Evolutionary conservation across 192 early-diverging fungal genomes (phyloP), one percentile per base, ranked within the genome.

Genomic region (Coemansia sp.): DNA sequence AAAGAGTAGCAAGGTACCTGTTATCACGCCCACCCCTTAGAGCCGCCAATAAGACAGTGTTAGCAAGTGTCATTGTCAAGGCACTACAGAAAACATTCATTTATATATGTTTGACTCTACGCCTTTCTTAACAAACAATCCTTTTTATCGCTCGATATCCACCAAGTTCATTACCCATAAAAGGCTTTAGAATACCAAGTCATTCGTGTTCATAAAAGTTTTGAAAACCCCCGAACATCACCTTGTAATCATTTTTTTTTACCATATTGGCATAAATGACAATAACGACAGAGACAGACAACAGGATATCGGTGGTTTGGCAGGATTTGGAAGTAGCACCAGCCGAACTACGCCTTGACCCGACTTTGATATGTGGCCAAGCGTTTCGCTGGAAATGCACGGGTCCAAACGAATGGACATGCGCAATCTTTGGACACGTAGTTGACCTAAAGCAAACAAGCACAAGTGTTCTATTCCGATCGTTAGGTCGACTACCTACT

Each of bases 301-400:
- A 64, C 28, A n/a, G 37, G 4, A 39, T 16, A 17, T 11, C 35
- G 35, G 37, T 60, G 58, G 35, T 7, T n/a, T 89, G 88, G 89
- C 58, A 47, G 11, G 82, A 88, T 69, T 73, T 91, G 3, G 17
- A 69, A 6, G 69, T 89, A 2, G 50, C 76, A 0, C 88, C 90
- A 7, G 71, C 69, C 35, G 93, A 95, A 63, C 82, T 98, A 10
- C 86, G 89, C 17, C 84, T 97, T 6, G 84, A 92, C 13, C 89
- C 87, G 3, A 95, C 95, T 3, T 85, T 99, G 35, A 85, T 87
- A 30, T 93, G 92, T 77, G 97, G 95, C 2, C 97, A 99, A 73
- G 85, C 90, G 23, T 99, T 99, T 75, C 87, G 92, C 1, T 99
- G 97, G 97, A 82, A 87, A 47, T n/a, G 77, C 30, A 89, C 89